phyloP scores from a whole-genome alignment of 177 flowering plant species.

The Vitis hybrid region DNA sequence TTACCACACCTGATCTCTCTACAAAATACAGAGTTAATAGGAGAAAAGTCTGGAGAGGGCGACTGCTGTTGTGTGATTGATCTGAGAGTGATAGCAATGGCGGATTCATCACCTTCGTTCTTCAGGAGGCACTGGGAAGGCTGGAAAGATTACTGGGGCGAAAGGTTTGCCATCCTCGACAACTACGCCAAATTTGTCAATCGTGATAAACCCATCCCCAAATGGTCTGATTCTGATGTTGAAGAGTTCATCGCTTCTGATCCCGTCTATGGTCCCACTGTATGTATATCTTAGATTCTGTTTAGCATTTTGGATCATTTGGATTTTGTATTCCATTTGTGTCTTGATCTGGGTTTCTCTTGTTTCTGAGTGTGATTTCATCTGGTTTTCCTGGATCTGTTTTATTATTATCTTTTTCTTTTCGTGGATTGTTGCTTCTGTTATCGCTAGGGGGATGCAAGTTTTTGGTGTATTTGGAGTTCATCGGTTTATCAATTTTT shows the following conservation, averaged over 20 bases:
- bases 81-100: no score
- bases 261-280: slow-evolving; percentile 82
- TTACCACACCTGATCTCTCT: no score
- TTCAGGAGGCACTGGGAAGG: slow-evolving; percentile 46
- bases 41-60: no score
- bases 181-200: slow-evolving; percentile 41
- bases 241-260: slow-evolving; percentile 78
- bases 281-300: slow-evolving; percentile 18
- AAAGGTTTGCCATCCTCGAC: slow-evolving; percentile 53
- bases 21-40: no score
- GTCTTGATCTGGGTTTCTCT: background rate
- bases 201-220: slow-evolving; percentile 55
- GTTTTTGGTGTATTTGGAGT: no score
- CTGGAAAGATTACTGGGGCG: slow-evolving; percentile 56
- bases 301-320: background rate
- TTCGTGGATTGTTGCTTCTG: background rate
- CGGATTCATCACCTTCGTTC: slow-evolving; percentile 17
- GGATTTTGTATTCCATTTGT: background rate
- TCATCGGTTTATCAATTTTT: no score
- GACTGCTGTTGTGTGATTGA: no score
- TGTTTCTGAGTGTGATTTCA: background rate
- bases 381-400: background rate
- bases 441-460: no score
- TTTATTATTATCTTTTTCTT: no score
- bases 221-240: slow-evolving; percentile 79